Conservation (phyloP, 257 asterid species). For the Primulina tabacum region DNA sequence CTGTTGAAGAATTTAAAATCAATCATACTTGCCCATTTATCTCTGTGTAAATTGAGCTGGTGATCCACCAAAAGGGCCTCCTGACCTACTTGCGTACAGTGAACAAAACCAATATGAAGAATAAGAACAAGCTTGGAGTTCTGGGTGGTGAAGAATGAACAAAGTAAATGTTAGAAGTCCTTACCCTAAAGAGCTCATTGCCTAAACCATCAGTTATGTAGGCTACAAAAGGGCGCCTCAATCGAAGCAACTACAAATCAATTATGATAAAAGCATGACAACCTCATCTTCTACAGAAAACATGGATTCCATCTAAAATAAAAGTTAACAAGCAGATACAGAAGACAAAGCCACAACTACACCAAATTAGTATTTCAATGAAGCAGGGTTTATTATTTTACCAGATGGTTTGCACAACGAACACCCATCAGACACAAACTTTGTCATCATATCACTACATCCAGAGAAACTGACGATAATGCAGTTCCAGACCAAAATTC, state of each 20-base stretch:
- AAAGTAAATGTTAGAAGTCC: conserved; percentile 22
- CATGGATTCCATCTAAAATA: neutral
- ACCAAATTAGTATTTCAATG: neutral
- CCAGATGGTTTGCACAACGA: neutral
- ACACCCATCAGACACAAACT: neutral
- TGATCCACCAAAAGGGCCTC: conserved; percentile 99
- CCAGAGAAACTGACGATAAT: neutral
- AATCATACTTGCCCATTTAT: conserved; percentile 74
- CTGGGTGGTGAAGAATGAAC: conserved; percentile 7
- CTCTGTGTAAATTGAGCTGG: conserved; percentile 90
- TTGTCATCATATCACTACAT: conserved; percentile 19
- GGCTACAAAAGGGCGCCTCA: conserved; percentile 89
- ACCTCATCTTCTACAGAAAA: conserved; percentile 21
- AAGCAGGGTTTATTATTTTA: no score
- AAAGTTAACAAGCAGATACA: neutral
- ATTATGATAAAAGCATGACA: conserved; percentile 21
- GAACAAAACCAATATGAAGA: conserved; percentile 24
- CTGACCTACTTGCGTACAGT: conserved; percentile 52
- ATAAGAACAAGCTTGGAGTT: conserved; percentile 21
- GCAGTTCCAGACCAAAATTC: neutral
- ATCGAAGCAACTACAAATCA: conserved; percentile 64
- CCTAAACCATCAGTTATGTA: conserved; percentile 70
- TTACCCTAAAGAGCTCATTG: conserved; percentile 78
- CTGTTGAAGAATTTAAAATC: conserved; percentile 2
- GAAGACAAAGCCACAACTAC: conserved; percentile 1